Percentiles rank a stretch among this genome's conserved stretches.
phyloP scores from a whole-genome alignment of 768 basidiomycete genomes.

The Lyophyllum atratum region DNA sequence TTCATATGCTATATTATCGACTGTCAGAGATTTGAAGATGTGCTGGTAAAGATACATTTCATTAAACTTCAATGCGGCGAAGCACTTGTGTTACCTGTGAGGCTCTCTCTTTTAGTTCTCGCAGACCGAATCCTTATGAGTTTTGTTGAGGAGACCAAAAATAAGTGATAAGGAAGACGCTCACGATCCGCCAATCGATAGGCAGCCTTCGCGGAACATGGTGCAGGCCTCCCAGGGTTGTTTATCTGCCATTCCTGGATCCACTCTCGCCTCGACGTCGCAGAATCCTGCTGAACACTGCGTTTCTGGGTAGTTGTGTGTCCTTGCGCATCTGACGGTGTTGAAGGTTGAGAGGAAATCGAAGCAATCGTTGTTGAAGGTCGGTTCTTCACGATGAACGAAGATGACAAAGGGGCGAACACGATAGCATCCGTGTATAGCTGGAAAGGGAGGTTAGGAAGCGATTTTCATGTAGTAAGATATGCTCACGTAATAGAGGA shows the following conservation, averaged over 20 bases:
- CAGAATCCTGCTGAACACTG: constrained; percentile 20
- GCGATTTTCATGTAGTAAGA: neutral
- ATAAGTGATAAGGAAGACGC: constrained; percentile 23
- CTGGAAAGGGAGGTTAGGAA: constrained; percentile 36
- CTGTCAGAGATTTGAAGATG: constrained; percentile 73
- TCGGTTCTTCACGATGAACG: constrained; percentile 41
- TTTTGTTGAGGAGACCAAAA: neutral
- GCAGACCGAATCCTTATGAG: constrained; percentile 63
- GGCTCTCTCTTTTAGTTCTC: constrained; percentile 73
- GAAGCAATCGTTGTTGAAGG: constrained; percentile 24
- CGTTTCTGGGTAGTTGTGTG: constrained; percentile 22
- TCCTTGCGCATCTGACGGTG: constrained; percentile 29
- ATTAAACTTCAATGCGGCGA: neutral
- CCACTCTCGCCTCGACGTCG: constrained; percentile 60
- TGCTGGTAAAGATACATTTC: constrained; percentile 43
- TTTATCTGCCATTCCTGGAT: constrained; percentile 65
- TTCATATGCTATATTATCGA: constrained; percentile 83
- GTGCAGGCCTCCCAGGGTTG: constrained; percentile 62
- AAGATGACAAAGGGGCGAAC: constrained; percentile 83
- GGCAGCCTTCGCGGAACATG: constrained; percentile 82
- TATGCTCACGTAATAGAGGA: constrained; percentile 72
- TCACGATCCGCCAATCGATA: constrained; percentile 83
- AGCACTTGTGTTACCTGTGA: constrained; percentile 39
- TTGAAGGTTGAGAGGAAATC: constrained; percentile 25
- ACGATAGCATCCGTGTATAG: constrained; percentile 84